Percentiles rank a stretch among this genome's conserved stretches.
Evolutionary conservation across 768 basidiomycete genomes (phyloP).

Genomic region (Hydnomerulius pinastri): DNA sequence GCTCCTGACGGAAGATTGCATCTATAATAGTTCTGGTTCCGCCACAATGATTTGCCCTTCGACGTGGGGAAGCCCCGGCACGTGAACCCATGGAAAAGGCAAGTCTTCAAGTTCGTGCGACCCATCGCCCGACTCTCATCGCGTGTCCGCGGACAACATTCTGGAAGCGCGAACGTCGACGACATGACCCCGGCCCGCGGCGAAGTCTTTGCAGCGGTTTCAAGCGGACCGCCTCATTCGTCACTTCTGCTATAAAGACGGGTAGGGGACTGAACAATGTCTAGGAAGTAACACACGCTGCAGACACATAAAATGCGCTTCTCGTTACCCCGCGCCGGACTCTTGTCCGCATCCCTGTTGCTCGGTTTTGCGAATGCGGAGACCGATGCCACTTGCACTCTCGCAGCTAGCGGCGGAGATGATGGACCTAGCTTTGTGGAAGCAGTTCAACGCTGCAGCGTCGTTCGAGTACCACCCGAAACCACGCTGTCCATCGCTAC

Average conservation of each 20-base stretch:
- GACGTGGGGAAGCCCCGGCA: too few species aligned
- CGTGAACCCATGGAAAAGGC: too few species aligned
- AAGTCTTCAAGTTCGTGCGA: too few species aligned
- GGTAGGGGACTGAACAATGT: too few species aligned
- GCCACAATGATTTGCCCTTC: too few species aligned
- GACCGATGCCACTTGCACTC: conserved; percentile 36
- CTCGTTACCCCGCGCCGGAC: background rate
- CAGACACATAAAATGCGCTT: background rate
- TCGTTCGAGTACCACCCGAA: conserved; percentile 43
- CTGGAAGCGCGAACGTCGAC: background rate
- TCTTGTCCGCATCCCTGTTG: background rate
- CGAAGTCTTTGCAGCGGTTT: background rate
- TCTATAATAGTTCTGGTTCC: too few species aligned
- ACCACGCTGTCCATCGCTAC: conserved; percentile 54
- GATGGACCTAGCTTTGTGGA: conserved; percentile 50
- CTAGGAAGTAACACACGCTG: too few species aligned
- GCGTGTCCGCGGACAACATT: too few species aligned
- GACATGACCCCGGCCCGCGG: background rate
- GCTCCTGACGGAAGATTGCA: too few species aligned
- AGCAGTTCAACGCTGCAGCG: conserved; percentile 44
- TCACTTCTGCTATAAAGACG: background rate
- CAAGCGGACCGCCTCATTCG: too few species aligned
- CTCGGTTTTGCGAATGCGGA: background rate
- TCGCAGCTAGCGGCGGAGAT: conserved; percentile 48
- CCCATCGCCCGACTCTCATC: too few species aligned